Evolutionary conservation across 2,329 filamentous ascomycete species (phyloP).

Genomic region (Cercospora sojina): DNA sequence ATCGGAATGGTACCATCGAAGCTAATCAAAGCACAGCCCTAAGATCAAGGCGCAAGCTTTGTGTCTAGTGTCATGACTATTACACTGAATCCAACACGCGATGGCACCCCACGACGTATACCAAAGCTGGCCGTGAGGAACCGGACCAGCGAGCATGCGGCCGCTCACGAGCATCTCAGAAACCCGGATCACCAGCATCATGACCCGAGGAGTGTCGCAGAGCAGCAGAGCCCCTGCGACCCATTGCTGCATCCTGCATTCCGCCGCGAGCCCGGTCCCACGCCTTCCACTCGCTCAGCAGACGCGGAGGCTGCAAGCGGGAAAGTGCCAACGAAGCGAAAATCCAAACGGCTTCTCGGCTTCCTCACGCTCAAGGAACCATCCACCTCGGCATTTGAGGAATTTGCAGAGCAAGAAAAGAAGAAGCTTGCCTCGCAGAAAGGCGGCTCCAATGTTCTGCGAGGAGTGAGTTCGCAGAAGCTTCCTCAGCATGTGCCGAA

Average conservation of each 20-base stretch:
- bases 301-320: not conserved
- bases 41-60: not conserved
- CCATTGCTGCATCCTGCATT: not conserved
- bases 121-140: slow-evolving; percentile 32
- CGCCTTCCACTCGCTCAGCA: slow-evolving; percentile 5
- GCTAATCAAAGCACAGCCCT: slow-evolving; percentile 4
- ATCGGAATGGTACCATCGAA: not conserved
- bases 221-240: not conserved
- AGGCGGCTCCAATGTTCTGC: slow-evolving; percentile 32
- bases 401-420: slow-evolving; percentile 44
- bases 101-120: slow-evolving; percentile 21
- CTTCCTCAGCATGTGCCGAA: slow-evolving; percentile 52
- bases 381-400: slow-evolving; percentile 47
- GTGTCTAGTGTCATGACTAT: slow-evolving; percentile 13
- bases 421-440: slow-evolving; percentile 39
- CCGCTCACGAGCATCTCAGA: not conserved
- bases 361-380: slow-evolving; percentile 53
- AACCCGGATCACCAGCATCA: not conserved
- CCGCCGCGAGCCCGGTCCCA: not conserved
- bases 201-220: not conserved
- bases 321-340: slow-evolving; percentile 33
- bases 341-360: slow-evolving; percentile 43
- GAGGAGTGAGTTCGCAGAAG: slow-evolving; percentile 46
- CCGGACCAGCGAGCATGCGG: not conserved
- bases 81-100: slow-evolving; percentile 14